These are phyloP conservation scores for Hawksworthiomyces lignivorus DNA, from an alignment of 2,329 filamentous ascomycete species.

Conservation along the genomic window DNA sequence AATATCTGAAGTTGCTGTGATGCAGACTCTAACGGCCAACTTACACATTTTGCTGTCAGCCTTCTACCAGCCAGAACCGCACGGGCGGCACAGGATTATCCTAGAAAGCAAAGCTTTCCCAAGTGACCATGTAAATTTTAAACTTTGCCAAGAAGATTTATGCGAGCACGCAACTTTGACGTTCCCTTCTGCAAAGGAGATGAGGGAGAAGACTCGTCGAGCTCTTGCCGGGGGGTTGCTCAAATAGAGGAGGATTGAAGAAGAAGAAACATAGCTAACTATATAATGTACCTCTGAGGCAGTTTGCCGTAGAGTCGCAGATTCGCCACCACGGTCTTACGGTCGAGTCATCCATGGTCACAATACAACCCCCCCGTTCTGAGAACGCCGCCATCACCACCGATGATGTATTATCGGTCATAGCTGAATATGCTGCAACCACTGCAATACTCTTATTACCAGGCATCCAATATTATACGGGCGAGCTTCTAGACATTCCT, in stretches of 20 bases:
- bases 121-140: slow-evolving; percentile 56
- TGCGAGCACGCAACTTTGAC: no score
- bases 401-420: slow-evolving; percentile 61
- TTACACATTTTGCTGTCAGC: slow-evolving; percentile 75
- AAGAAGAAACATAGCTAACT: no score
- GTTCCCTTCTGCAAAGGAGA: no score
- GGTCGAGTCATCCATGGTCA: slow-evolving; percentile 61
- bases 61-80: slow-evolving; percentile 63
- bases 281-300: no score
- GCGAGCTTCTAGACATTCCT: slow-evolving; percentile 77
- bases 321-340: slow-evolving; percentile 63
- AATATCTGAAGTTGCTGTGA: slow-evolving; percentile 69
- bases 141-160: no score
- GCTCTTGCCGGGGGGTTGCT: no score
- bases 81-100: slow-evolving; percentile 65
- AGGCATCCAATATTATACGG: slow-evolving; percentile 87
- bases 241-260: not conserved
- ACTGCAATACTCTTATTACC: slow-evolving; percentile 74
- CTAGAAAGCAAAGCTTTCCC: slow-evolving; percentile 85
- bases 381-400: slow-evolving; percentile 57
- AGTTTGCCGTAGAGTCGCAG: slow-evolving; percentile 82
- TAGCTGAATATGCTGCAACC: slow-evolving; percentile 64
- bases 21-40: slow-evolving; percentile 81
- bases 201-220: no score
- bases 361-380: slow-evolving; percentile 53